phyloP scores from a whole-genome alignment of 1,139 yeast genomes.

The Taphrina wiesneri region DNA sequence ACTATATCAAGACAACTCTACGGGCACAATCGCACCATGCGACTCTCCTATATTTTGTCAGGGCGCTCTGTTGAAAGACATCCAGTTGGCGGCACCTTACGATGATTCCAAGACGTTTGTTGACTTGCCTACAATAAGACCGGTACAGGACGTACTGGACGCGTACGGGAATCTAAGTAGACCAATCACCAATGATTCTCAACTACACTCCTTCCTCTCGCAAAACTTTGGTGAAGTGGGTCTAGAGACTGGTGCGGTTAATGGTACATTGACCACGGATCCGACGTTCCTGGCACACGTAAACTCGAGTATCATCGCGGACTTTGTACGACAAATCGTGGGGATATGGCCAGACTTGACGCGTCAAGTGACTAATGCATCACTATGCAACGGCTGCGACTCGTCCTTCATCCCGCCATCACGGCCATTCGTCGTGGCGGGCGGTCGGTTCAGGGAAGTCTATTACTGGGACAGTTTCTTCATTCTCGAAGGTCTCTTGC shows the following conservation, averaged over 20 bases:
- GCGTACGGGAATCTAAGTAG: slow-evolving; percentile 12
- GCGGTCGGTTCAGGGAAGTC: slow-evolving; percentile 32
- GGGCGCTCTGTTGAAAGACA: slow-evolving; percentile 26
- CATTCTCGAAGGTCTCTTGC: slow-evolving; percentile 33
- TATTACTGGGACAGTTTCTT: slow-evolving; percentile 35
- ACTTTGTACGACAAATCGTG: slow-evolving; percentile 27
- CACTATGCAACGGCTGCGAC: slow-evolving; percentile 30
- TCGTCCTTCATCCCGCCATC: slow-evolving; percentile 29
- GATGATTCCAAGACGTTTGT: slow-evolving; percentile 34
- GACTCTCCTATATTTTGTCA: slow-evolving; percentile 32
- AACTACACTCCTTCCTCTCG: slow-evolving; percentile 14
- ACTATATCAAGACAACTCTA: background rate
- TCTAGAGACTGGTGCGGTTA: slow-evolving; percentile 7
- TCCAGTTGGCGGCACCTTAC: slow-evolving; percentile 30
- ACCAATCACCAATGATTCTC: slow-evolving; percentile 8
- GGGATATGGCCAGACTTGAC: slow-evolving; percentile 32
- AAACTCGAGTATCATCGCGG: slow-evolving; percentile 20
- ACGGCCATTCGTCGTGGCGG: slow-evolving; percentile 34
- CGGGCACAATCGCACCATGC: slow-evolving; percentile 22
- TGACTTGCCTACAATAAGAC: slow-evolving; percentile 32
- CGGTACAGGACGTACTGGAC: slow-evolving; percentile 21
- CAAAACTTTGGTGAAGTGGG: slow-evolving; percentile 31
- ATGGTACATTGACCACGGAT: slow-evolving; percentile 4
- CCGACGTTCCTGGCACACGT: slow-evolving; percentile 18
- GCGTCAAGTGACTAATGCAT: slow-evolving; percentile 3